Conservation (phyloP, 78 protist species). For the Dictyostelium discoideum region DNA sequence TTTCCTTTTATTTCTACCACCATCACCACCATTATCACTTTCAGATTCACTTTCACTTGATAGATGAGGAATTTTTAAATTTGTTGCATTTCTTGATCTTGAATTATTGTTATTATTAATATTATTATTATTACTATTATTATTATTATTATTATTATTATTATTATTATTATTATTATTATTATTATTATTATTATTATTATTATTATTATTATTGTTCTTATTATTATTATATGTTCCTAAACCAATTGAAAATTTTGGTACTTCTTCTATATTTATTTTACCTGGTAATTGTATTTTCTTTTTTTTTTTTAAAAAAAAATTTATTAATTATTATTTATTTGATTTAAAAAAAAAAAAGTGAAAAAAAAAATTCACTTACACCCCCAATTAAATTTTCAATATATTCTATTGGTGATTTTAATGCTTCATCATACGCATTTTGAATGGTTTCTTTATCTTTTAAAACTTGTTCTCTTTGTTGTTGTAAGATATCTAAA, state of each 20-base stretch:
- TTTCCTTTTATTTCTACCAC: background rate
- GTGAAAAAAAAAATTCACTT: background rate
- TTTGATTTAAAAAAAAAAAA: too few relatives aligned
- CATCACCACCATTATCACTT: background rate
- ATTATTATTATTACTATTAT: background rate
- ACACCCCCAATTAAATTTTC: constrained; percentile 36
- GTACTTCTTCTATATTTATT: constrained; percentile 8
- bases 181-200: background rate
- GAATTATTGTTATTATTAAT: background rate
- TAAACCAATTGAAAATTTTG: background rate
- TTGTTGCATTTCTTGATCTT: too few relatives aligned
- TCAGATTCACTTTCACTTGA: background rate
- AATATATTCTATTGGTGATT: constrained; percentile 45
- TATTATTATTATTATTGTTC: background rate
- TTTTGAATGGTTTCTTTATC: constrained; percentile 16
- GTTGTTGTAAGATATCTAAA: constrained; percentile 49
- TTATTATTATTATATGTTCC: background rate
- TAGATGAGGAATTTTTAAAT: background rate
- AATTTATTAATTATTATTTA: too few relatives aligned
- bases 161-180: too few relatives aligned
- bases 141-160: too few relatives aligned
- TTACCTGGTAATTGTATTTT: constrained; percentile 21
- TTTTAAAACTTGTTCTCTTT: constrained; percentile 31
- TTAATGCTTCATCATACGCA: constrained; percentile 7
- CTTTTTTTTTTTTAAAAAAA: background rate